Evolutionary conservation across 192 early-diverging fungal species (phyloP), one percentile per base, ranked within the genome.

Genomic region (Dissophora globulifera): DNA sequence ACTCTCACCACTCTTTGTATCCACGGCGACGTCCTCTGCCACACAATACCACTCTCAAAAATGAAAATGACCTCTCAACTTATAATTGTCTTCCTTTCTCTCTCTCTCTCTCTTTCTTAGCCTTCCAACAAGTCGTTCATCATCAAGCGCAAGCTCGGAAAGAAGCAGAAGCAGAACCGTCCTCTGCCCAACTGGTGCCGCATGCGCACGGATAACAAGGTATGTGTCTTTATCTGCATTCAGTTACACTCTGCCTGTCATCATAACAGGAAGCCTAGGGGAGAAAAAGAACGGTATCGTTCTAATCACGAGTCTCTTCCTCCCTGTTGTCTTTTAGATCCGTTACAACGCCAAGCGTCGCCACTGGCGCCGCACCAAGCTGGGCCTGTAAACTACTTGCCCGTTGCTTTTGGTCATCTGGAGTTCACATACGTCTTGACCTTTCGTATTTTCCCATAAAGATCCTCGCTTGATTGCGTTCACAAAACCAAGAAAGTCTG

Each of bases 321-420:
- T 19, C 20, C 51, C 46, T 29, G 69, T 15, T 48, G 4, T n/a
- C 2, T 11, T 35, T 30, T 55, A 67, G 64, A 70, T 64, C 68
- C 95, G 94, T 69, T 99, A 96, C 92, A 99, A 97, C 90, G 88
- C 94, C 72, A 99, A 99, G 95, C 90, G 97, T 64, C 92, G 96
- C 62, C 90, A 98, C 93, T 99, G 97, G 97, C 93, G 97, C 87
- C 93, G 93, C 80, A 98, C 94, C 84, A 98, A 99, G 93, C 87
- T 96, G 78, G 91, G 93, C 85, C 79, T 97, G 74, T 98, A 96
- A 95, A 48, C 47, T 43, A 35, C 45, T 76, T 38, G 58, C 62
- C 60, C 27, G 6, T n/a, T 66, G 63, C 53, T 33, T 19, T 57
- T 62, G 52, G 46, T 46, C 59, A 71, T 16, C 43, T 56, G 54